Percentiles rank a stretch among this genome's conserved stretches.
Conservation (phyloP, 192 early-diverging fungal genomes). For the Coemansia sp. region DNA sequence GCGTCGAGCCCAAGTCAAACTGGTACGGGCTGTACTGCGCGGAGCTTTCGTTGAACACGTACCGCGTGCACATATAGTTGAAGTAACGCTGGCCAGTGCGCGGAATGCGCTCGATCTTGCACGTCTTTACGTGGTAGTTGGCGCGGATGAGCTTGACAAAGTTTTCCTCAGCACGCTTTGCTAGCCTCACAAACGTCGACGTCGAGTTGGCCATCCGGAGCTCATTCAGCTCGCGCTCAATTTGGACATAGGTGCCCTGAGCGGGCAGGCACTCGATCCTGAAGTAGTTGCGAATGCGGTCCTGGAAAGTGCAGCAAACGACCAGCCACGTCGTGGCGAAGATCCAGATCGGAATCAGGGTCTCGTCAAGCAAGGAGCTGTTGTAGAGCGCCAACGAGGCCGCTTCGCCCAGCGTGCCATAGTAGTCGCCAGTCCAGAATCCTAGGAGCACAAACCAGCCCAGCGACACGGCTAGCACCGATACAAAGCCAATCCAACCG, state of each 20-base stretch:
- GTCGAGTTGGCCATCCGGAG: conserved; percentile 51
- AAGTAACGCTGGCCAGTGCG: conserved; percentile 62
- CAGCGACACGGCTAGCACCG: conserved; percentile 35
- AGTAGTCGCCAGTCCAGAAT: conserved; percentile 58
- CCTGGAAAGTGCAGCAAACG: conserved; percentile 30
- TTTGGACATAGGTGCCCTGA: conserved; percentile 56
- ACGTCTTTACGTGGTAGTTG: conserved; percentile 47
- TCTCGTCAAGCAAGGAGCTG: conserved; percentile 42
- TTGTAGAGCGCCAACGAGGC: conserved; percentile 61
- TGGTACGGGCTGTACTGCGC: conserved; percentile 61
- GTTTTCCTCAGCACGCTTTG: conserved; percentile 32
- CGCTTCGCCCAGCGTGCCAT: conserved; percentile 60
- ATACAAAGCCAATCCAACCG: conserved; percentile 43
- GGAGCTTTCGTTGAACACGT: conserved; percentile 61
- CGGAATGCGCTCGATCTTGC: conserved; percentile 48
- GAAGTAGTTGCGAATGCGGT: conserved; percentile 57
- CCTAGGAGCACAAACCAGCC: conserved; percentile 47
- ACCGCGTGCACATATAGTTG: conserved; percentile 75
- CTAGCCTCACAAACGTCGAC: conserved; percentile 35
- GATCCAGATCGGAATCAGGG: conserved; percentile 58
- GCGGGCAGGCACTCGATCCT: conserved; percentile 56
- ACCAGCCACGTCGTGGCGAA: conserved; percentile 56
- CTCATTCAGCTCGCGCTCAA: conserved; percentile 51
- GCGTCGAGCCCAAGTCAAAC: conserved; percentile 61
- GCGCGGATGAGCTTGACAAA: conserved; percentile 41